Evolutionary conservation across 768 basidiomycete genomes (phyloP), one percentile per base, ranked within the genome.

Genomic region (Calocybe indica): DNA sequence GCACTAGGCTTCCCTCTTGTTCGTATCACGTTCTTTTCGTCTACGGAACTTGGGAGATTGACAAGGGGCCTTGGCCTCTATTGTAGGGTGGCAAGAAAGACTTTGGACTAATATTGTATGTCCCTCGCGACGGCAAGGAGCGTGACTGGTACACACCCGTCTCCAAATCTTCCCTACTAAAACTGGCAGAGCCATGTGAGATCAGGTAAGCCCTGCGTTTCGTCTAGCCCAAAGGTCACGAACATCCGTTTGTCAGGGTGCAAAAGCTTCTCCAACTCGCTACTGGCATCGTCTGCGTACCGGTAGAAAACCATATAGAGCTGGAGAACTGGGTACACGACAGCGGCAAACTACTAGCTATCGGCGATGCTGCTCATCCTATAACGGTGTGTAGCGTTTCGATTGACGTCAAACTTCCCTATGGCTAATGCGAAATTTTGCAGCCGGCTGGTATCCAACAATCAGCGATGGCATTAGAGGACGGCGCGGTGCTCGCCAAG

Each of bases 341-440:
- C 29, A 64, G 62, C 32, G 75, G 75, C 5, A 63, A 67, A 13
- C 56, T 75, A 47, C 61, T 80, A 11, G 51, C 82, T 6, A 66
- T 82, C 11, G 82, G 81, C 37, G 74, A 78, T 32, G 79, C 80
- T 0, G 79, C 76, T 0, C 80, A 83, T 57, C 76, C 78, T 9
- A 65, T 78, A 39, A 73, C 77, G 37, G 80, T 80, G 52, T 58
- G 75, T 37, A n/a, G 12, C 36, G n/a, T 44, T 32, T 30, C 40
- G 8, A 30, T 14, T 37, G 31, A 31, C 34, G 11, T n/a, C 29
- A 30, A 35, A 29, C 32, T 12, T 34, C 9, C 8, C 9, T 37
- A 7, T 14, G 14, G 46, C 51, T 5, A 48, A 3, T 43, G 30
- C 15, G 15, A 29, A 44, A 2, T 9, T 32, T 11, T 14, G 7